A percentile compares a stretch with the other conserved stretches of the same genome.
Conservation (phyloP, 495 filamentous ascomycete genomes). For the Pseudevernia furfuracea region DNA sequence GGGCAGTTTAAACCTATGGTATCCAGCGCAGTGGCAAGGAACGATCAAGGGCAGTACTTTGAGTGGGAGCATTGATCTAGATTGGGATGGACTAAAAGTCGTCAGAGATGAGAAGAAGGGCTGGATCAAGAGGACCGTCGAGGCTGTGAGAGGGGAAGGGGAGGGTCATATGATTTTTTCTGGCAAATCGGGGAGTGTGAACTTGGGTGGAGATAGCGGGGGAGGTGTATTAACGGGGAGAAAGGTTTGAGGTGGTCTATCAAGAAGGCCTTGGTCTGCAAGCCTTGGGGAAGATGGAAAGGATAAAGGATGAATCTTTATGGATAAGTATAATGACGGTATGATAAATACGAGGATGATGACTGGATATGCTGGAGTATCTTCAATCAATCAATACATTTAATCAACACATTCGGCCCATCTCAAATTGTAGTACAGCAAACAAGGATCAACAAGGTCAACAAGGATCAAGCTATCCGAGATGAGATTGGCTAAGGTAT, state of each 20-base stretch:
- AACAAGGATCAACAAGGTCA: no score
- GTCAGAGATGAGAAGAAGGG: constrained; percentile 13
- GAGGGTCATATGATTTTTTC: constrained; percentile 16
- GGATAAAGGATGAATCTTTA: neutral
- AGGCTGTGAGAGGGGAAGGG: constrained; percentile 17
- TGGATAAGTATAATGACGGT: neutral
- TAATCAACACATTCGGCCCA: neutral
- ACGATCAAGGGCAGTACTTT: constrained; percentile 16
- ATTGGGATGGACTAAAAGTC: constrained; percentile 19
- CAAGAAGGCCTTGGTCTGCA: neutral
- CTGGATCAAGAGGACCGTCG: constrained; percentile 10
- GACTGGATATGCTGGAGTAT: neutral
- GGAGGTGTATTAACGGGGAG: neutral
- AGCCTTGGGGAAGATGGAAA: neutral
- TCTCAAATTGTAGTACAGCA: neutral
- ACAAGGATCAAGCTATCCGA: neutral
- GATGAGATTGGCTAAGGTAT: neutral
- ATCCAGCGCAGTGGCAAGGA: constrained; percentile 23
- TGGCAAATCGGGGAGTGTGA: constrained; percentile 15
- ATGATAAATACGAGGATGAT: neutral
- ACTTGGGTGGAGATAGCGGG: constrained; percentile 13
- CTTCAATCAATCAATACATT: neutral
- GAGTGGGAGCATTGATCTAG: constrained; percentile 17
- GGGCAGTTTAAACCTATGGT: constrained; percentile 16
- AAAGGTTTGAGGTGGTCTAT: neutral